These are phyloP conservation scores for Aspergillus ustus DNA, from an alignment of 2,329 filamentous ascomycete species.

Conservation along the genomic window DNA sequence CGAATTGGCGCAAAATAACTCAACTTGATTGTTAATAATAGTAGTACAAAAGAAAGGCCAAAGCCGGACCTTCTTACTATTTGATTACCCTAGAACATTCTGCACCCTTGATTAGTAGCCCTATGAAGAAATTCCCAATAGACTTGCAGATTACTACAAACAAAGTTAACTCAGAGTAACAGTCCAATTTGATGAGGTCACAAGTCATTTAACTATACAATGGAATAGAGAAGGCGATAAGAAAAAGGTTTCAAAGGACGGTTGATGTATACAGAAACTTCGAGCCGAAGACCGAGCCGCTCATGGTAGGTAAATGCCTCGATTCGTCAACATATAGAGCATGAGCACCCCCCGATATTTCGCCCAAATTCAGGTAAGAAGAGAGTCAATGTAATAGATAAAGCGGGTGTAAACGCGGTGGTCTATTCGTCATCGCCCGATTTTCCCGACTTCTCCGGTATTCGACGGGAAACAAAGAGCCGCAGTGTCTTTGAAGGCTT, in stretches of 20 bases:
- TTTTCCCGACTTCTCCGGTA: slow-evolving; percentile 11
- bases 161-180: not conserved
- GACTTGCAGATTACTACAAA: not conserved
- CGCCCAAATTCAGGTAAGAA: not conserved
- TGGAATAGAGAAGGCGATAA: not conserved
- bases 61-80: not conserved
- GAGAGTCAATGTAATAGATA: not conserved
- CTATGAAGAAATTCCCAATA: not conserved
- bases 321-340: not conserved
- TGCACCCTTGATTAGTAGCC: not conserved
- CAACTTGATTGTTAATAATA: not conserved
- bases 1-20: not conserved
- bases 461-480: slow-evolving; percentile 24
- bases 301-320: not conserved
- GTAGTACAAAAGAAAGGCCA: not conserved
- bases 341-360: not conserved
- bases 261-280: not conserved
- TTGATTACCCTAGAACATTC: not conserved
- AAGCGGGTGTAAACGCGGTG: not conserved
- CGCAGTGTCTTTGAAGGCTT: slow-evolving; percentile 33
- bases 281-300: not conserved
- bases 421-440: slow-evolving; percentile 11
- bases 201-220: slow-evolving; percentile 1
- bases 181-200: not conserved
- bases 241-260: not conserved